Evolutionary conservation across 2,329 filamentous ascomycete species (phyloP).

Genomic region (Claviceps lovelessii): DNA sequence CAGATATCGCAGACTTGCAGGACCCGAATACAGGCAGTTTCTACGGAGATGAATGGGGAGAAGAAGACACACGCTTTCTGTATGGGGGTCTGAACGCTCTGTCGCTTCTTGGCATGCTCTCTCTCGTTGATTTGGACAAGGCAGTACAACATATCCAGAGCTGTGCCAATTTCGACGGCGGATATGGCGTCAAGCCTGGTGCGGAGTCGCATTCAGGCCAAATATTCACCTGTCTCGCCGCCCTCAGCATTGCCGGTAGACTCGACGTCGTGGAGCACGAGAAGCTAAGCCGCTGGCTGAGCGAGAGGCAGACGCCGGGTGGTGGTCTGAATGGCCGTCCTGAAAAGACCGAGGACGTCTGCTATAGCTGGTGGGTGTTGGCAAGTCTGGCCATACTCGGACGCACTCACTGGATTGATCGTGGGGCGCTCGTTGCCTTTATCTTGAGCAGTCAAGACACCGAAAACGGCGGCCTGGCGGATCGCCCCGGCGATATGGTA

Average conservation of each 20-base stretch:
- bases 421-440: slow-evolving; percentile 60
- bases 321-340: slow-evolving; percentile 89
- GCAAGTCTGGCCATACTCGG: slow-evolving; percentile 83
- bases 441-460: slow-evolving; percentile 82
- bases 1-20: slow-evolving; percentile 70
- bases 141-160: slow-evolving; percentile 66
- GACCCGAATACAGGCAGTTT: slow-evolving; percentile 74
- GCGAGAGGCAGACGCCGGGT: slow-evolving; percentile 74
- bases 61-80: slow-evolving; percentile 87
- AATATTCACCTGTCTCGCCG: slow-evolving; percentile 85
- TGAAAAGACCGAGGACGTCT: slow-evolving; percentile 92
- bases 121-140: slow-evolving; percentile 62
- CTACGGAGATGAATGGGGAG: slow-evolving; percentile 89
- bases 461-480: slow-evolving; percentile 71
- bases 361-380: slow-evolving; percentile 98
- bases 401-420: slow-evolving; percentile 85
- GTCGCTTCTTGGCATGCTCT: slow-evolving; percentile 62
- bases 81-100: slow-evolving; percentile 83
- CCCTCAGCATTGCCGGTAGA: slow-evolving; percentile 67
- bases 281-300: slow-evolving; percentile 76
- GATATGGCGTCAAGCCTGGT: slow-evolving; percentile 77
- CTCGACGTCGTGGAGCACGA: slow-evolving; percentile 73
- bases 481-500: slow-evolving; percentile 85
- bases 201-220: slow-evolving; percentile 92
- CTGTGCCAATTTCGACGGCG: slow-evolving; percentile 89